Evolutionary conservation across 2,329 filamentous ascomycete genomes (phyloP).

Genomic region (Neopestalotiopsis clavispora): DNA sequence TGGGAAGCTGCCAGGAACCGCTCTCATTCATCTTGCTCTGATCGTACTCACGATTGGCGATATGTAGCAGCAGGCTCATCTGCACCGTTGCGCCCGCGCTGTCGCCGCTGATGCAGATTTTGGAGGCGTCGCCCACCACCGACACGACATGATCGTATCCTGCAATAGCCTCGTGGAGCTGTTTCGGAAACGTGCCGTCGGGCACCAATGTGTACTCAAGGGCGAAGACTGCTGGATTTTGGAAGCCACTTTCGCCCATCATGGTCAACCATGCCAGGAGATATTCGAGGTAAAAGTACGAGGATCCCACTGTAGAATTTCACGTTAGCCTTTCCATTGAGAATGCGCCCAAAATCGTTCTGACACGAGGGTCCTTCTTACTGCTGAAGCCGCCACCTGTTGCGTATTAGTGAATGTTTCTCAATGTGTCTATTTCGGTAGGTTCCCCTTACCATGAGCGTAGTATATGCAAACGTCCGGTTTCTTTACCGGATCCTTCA

Average conservation of each 20-base stretch:
- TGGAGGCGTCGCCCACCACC: slow-evolving; percentile 60
- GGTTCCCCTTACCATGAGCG: slow-evolving; percentile 65
- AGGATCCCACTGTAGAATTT: slow-evolving; percentile 64
- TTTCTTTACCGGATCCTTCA: slow-evolving; percentile 59
- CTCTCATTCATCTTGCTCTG: slow-evolving; percentile 34
- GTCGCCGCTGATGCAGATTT: slow-evolving; percentile 76
- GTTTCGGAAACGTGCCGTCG: slow-evolving; percentile 73
- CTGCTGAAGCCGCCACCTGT: slow-evolving; percentile 77
- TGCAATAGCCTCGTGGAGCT: slow-evolving; percentile 70
- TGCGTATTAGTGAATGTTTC: slow-evolving; percentile 23
- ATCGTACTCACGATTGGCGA: slow-evolving; percentile 52
- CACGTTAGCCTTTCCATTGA: background rate
- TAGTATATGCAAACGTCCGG: slow-evolving; percentile 85
- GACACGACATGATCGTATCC: slow-evolving; percentile 75
- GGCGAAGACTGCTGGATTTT: slow-evolving; percentile 78
- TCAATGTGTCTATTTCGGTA: background rate
- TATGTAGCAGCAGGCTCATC: slow-evolving; percentile 72
- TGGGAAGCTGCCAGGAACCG: slow-evolving; percentile 37
- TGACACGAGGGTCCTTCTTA: background rate
- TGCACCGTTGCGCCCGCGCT: slow-evolving; percentile 79
- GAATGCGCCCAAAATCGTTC: background rate
- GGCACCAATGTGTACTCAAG: slow-evolving; percentile 83
- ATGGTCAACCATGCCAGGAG: slow-evolving; percentile 73
- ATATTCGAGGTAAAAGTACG: slow-evolving; percentile 86
- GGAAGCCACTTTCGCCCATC: slow-evolving; percentile 67